Conservation (phyloP, 305 asterid genomes). For the Fraxinus greggii region DNA sequence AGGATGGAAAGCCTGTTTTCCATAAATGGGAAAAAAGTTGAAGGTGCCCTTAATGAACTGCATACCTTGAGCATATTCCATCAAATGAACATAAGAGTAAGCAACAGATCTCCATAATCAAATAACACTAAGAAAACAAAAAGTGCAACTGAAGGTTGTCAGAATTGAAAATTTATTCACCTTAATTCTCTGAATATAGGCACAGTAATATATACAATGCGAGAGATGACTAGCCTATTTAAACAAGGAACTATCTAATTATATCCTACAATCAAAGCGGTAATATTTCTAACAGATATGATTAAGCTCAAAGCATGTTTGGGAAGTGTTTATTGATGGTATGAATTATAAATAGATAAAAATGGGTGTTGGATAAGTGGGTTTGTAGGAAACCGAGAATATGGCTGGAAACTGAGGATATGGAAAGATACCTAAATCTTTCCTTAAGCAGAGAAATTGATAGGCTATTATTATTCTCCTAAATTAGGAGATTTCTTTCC, state of each 20-base stretch:
- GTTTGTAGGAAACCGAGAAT: too few species aligned
- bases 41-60: not conserved
- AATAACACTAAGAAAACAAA: not conserved
- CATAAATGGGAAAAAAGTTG: not conserved
- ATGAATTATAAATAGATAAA: too few species aligned
- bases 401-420: not conserved
- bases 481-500: not conserved
- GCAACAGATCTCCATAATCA: not conserved
- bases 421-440: not conserved
- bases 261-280: not conserved
- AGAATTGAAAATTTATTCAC: not conserved
- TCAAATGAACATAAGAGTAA: not conserved
- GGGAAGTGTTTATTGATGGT: too few species aligned
- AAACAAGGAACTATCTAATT: not conserved
- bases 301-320: not conserved
- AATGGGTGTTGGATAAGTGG: too few species aligned
- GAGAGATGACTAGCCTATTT: not conserved
- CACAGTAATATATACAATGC: not conserved
- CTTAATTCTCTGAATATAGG: not conserved
- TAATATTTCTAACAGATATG: not conserved
- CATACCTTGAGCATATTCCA: not conserved
- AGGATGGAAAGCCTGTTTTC: not conserved
- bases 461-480: not conserved
- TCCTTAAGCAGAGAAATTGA: not conserved
- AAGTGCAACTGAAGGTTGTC: not conserved